phyloP scores from a whole-genome alignment of 2,329 filamentous ascomycete species.

The Paracoccidioides lutzii region DNA sequence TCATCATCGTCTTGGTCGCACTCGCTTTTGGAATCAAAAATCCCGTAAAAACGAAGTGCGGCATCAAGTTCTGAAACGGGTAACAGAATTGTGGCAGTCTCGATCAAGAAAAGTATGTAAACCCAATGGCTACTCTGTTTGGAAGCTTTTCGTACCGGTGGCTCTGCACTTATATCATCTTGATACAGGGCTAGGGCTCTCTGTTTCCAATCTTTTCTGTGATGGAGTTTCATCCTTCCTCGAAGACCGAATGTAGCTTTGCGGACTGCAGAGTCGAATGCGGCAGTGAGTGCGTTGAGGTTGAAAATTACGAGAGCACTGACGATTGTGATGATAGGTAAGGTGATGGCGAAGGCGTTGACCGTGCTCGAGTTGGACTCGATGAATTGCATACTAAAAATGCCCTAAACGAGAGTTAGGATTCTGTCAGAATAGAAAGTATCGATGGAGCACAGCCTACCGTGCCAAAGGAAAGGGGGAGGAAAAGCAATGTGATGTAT shows the following conservation, averaged over 20 bases:
- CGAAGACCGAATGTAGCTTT: conserved; percentile 2
- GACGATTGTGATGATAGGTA: conserved; percentile 6
- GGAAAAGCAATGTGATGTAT: conserved; percentile 13
- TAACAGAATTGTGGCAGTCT: conserved; percentile 1
- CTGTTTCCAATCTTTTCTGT: conserved; percentile 5
- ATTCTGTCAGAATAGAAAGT: neutral
- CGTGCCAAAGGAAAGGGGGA: conserved; percentile 13
- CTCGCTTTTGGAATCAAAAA: neutral
- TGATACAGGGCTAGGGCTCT: conserved; percentile 3
- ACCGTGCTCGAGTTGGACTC: conserved; percentile 1
- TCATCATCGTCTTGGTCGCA: neutral
- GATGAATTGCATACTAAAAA: conserved; percentile 6
- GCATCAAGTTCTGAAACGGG: conserved; percentile 2
- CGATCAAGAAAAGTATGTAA: conserved; percentile 1
- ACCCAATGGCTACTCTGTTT: conserved; percentile 7
- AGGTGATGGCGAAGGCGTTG: conserved; percentile 5
- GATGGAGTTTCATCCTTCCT: conserved; percentile 4
- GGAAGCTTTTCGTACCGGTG: conserved; percentile 4
- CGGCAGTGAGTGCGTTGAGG: conserved; percentile 2
- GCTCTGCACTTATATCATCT: conserved; percentile 3
- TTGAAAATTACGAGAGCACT: conserved; percentile 6
- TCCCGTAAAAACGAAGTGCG: conserved; percentile 1
- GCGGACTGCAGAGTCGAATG: conserved; percentile 2
- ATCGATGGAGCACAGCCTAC: neutral
- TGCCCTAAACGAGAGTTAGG: neutral